Evolutionary conservation across 2,329 filamentous ascomycete species (phyloP).

Genomic region (Aspergillus luchuensis): DNA sequence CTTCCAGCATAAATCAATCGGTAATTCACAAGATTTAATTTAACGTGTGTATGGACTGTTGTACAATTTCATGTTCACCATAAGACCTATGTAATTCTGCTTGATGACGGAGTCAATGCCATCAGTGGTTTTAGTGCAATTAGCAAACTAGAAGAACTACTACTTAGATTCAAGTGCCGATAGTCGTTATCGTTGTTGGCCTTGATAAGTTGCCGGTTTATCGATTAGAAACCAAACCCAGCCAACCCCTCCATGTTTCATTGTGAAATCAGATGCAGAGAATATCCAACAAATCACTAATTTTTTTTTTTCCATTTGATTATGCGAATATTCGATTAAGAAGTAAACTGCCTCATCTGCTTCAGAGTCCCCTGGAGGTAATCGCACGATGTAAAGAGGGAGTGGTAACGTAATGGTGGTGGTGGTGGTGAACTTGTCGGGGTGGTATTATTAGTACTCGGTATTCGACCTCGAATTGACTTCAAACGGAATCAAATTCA

Average conservation of each 20-base stretch:
- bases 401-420: not conserved
- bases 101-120: not conserved
- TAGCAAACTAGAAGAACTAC: too few species aligned
- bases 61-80: not conserved
- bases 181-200: not conserved
- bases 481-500: conserved; percentile 1
- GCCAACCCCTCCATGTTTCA: not conserved
- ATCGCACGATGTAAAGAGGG: not conserved
- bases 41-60: too few species aligned
- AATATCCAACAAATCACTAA: not conserved
- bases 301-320: not conserved
- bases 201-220: not conserved
- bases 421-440: not conserved
- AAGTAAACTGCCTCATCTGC: not conserved
- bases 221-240: not conserved
- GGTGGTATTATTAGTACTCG: not conserved
- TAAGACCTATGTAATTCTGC: not conserved
- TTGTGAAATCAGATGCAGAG: not conserved
- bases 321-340: not conserved
- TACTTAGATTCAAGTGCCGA: too few species aligned
- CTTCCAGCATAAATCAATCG: not conserved
- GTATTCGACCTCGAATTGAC: not conserved
- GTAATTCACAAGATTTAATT: not conserved
- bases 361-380: too few species aligned
- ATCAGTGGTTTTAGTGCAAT: too few species aligned